Evolutionary conservation across 805 yeast genomes (phyloP), one percentile per base, ranked within the genome.

Genomic region (Wickerhamia fluorescens): DNA sequence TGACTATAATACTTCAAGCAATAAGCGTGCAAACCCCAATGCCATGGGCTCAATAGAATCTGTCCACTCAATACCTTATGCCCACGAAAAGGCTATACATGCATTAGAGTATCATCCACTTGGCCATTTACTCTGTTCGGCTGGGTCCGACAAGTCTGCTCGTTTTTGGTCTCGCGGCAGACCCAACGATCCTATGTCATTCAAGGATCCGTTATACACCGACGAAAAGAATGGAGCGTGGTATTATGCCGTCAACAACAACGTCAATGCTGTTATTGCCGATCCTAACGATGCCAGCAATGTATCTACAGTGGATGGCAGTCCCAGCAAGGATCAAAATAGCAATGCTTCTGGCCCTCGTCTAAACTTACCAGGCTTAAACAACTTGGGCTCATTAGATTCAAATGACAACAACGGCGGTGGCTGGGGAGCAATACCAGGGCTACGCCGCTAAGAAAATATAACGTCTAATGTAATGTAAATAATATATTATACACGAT

Each of bases 141-240:
- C 96, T 0, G 89, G 96, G 12, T 86, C 92, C 33, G 99, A 92
- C 54, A 74, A 92, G 49, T 76, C 94, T 4, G 84, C 94, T 14
- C 61, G 96, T 32, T 84, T 94, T 56, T 92, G 99, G 99, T 76
- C 88, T 17, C 67, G 99, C 29, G 81, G 94, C 2, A 68, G 94
- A 49, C 96, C 96, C 2, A 80, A 78, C 42, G 98, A 92, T 58
- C 81, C 85, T 1, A 73, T 71, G 47, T 82, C 84, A 3, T 86
- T 75, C 59, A 74, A 77, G 40, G 95, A 85, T 51, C 81, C 85
- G 10, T 76, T 85, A 33, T 86, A 87, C 55, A 79, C 85, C 11
- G 67, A 73, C 49, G 73, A 72, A 24, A 73, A 73, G 41, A 61
- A 58, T 28, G 75, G 73, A 21, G 75, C 77, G 5, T 73, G 78